Evolutionary conservation across 495 filamentous ascomycete genomes (phyloP).

Genomic region (Neurospora sp.): DNA sequence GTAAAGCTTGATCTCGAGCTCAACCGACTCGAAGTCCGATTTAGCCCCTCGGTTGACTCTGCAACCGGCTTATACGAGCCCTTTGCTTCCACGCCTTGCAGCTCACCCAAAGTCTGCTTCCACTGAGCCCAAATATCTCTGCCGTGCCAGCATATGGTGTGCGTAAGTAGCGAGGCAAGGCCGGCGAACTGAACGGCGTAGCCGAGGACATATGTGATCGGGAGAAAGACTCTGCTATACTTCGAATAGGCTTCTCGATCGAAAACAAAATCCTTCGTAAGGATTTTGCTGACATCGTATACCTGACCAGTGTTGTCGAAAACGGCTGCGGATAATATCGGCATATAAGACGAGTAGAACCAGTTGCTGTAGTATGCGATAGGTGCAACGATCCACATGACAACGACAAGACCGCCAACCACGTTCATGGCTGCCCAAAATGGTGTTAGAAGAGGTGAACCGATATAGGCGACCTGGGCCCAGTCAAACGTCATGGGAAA

Average conservation of each 20-base stretch:
- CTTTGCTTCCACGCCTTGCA: slow-evolving; percentile 28
- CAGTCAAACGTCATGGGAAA: slow-evolving; percentile 90
- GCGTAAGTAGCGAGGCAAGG: slow-evolving; percentile 59
- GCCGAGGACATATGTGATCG: slow-evolving; percentile 72
- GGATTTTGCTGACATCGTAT: slow-evolving; percentile 66
- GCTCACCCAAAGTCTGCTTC: slow-evolving; percentile 43
- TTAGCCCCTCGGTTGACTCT: slow-evolving; percentile 9
- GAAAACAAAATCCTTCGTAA: slow-evolving; percentile 62
- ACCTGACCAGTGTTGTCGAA: slow-evolving; percentile 72
- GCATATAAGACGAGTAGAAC: slow-evolving; percentile 72
- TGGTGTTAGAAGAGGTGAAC: slow-evolving; percentile 74
- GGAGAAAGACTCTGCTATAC: slow-evolving; percentile 72
- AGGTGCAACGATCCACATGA: slow-evolving; percentile 85
- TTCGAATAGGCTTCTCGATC: slow-evolving; percentile 59
- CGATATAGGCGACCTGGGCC: slow-evolving; percentile 86
- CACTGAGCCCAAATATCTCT: slow-evolving; percentile 65
- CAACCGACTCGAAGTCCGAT: slow-evolving; percentile 1
- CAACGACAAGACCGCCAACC: slow-evolving; percentile 68
- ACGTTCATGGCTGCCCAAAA: slow-evolving; percentile 92
- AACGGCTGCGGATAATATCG: slow-evolving; percentile 62
- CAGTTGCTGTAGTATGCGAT: slow-evolving; percentile 71
- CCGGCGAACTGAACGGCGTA: slow-evolving; percentile 77
- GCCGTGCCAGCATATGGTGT: slow-evolving; percentile 66
- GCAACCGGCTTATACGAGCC: slow-evolving; percentile 35
- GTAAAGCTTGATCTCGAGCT: slow-evolving; percentile 3